Evolutionary conservation across 257 asterid species (phyloP).

Genomic region (Rhazya stricta): DNA sequence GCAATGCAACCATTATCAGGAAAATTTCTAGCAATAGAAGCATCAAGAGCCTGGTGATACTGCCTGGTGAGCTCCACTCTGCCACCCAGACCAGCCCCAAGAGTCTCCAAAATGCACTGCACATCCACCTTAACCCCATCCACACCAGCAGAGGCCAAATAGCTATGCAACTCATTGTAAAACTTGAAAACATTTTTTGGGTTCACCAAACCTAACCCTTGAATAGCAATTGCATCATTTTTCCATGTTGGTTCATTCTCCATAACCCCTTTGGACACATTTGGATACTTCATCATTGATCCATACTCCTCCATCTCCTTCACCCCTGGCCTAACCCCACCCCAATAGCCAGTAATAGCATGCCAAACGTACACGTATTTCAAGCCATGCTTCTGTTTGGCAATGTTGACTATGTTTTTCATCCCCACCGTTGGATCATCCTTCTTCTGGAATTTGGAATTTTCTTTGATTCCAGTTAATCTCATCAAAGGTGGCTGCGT

Average conservation of each 20-base stretch:
- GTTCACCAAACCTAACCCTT: constrained; percentile 74
- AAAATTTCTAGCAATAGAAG: constrained; percentile 63
- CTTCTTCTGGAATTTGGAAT: constrained; percentile 52
- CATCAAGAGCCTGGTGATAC: constrained; percentile 90
- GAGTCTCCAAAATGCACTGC: constrained; percentile 79
- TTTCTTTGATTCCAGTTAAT: constrained; percentile 74
- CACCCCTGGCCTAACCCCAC: constrained; percentile 76
- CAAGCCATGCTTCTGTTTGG: constrained; percentile 66
- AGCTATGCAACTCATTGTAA: constrained; percentile 75
- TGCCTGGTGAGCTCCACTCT: constrained; percentile 72
- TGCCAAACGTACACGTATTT: constrained; percentile 87
- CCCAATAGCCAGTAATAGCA: constrained; percentile 91
- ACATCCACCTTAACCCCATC: constrained; percentile 88
- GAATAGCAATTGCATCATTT: constrained; percentile 55
- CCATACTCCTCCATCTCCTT: constrained; percentile 62
- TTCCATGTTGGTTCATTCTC: constrained; percentile 78
- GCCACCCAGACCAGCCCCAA: constrained; percentile 81
- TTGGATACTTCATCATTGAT: constrained; percentile 61
- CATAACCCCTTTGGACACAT: constrained; percentile 58
- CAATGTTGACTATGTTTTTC: constrained; percentile 57
- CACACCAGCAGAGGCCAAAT: constrained; percentile 64
- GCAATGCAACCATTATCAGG: constrained; percentile 82
- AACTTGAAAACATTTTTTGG: constrained; percentile 71
- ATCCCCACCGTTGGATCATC: constrained; percentile 51
- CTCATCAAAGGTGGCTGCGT: constrained; percentile 39